Evolutionary conservation across 257 asterid genomes (phyloP), one percentile per base, ranked within the genome.

Genomic region (Gynochthodes officinalis): DNA sequence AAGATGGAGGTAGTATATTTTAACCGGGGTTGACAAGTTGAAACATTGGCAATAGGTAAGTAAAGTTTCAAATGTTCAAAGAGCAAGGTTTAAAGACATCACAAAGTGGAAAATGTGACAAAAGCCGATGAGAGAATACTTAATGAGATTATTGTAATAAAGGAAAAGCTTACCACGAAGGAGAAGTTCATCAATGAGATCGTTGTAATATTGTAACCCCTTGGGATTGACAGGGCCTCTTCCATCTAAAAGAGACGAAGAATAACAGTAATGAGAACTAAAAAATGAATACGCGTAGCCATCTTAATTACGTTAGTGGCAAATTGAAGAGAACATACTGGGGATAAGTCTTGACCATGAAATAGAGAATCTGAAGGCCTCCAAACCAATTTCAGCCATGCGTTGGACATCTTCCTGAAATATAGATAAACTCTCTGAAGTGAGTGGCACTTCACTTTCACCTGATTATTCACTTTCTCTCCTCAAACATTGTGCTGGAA

Each of bases 151-250:
- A n/a, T n/a, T n/a, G n/a, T n/a, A n/a, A 44, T n/a, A 44, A 18
- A 1, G 27, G 28, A 27, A 65, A 12, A 42, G 12, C 7, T 49
- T 49, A 67, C 72, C 72, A 19, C 49, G 72, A 16, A 4, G 21
- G 10, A 67, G 1, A 23, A 67, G 72, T 49, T 67, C 72, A 67
- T 48, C 19, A 49, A 87, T 87, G 70, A 83, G 76, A 71, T 83
- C 75, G 74, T 87, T 82, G 81, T 87, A 85, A 81, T 61, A 83
- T 43, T 68, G 82, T 52, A 87, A 71, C 39, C 87, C 88, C 78
- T 77, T 69, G 32, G 70, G 64, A 63, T 76, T 76, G 50, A 76
- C 50, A 63, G 65, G 61, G 28, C 80, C 80, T 30, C 71, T 52
- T 27, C 80, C 80, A 62, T 58, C 80, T 76, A 64, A 23, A 37